These are phyloP conservation scores for Adansonia gregorii DNA, from an alignment of 441 rosid species.

Conservation along the genomic window DNA sequence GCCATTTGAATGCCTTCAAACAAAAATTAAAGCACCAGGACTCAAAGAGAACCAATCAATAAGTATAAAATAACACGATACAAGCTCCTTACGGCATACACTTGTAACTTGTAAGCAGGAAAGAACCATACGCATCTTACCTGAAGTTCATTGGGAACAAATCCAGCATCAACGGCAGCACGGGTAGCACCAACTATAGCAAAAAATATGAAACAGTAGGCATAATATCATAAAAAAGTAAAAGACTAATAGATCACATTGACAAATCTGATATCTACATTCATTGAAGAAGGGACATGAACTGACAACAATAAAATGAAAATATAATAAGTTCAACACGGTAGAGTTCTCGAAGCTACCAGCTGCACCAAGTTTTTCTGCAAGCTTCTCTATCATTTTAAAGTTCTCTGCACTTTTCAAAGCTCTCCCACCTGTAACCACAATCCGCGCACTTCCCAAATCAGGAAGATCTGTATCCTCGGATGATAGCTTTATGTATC, in stretches of 20 bases:
- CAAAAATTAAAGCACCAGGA: neutral
- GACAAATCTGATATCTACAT: neutral
- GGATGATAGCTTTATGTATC: slow-evolving; percentile 61
- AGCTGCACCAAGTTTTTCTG: slow-evolving; percentile 94
- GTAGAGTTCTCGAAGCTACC: slow-evolving; percentile 44
- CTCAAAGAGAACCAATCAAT: neutral
- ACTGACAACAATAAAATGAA: neutral
- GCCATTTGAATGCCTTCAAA: neutral
- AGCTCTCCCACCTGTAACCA: slow-evolving; percentile 89
- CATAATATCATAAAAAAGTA: neutral
- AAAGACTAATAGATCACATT: neutral
- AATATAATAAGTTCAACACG: neutral
- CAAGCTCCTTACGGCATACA: neutral
- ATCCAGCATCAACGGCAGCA: slow-evolving; percentile 98
- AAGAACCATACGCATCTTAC: slow-evolving; percentile 43
- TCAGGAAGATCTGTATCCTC: slow-evolving; percentile 92
- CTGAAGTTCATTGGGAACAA: slow-evolving; percentile 95
- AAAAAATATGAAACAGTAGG: slow-evolving; percentile 14
- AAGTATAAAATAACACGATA: neutral
- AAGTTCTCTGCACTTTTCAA: slow-evolving; percentile 90
- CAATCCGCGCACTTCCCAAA: slow-evolving; percentile 85
- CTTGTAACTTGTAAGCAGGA: neutral
- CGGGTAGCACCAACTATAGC: slow-evolving; percentile 94
- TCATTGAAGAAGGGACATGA: neutral
- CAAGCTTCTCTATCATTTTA: slow-evolving; percentile 91